Conservation (phyloP, 2,329 filamentous ascomycete genomes). For the Paracamarosporium sp. region DNA sequence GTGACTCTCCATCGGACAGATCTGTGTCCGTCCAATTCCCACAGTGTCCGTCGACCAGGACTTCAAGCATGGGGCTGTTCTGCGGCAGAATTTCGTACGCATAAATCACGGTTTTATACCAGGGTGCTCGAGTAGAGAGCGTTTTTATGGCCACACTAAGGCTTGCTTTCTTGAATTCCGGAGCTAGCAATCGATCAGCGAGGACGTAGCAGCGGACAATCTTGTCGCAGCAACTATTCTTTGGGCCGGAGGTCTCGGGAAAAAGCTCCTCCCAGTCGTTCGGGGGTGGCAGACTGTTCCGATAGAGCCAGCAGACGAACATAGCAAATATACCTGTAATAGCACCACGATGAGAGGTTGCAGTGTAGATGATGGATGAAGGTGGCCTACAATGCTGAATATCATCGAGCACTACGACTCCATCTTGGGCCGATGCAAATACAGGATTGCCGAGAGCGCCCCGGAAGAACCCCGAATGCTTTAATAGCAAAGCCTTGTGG, state of each 20-base stretch:
- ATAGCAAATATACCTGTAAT: background rate
- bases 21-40: background rate
- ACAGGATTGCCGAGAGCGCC: background rate
- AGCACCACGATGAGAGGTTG: too few relatives aligned
- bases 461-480: constrained; percentile 7
- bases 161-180: background rate
- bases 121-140: background rate
- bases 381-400: background rate
- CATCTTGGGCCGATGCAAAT: background rate
- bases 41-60: background rate
- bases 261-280: background rate
- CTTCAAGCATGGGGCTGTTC: background rate
- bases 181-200: background rate
- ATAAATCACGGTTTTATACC: background rate
- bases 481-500: constrained; percentile 1
- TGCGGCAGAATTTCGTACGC: background rate
- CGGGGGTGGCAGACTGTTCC: too few relatives aligned
- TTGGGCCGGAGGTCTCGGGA: too few relatives aligned
- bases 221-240: background rate
- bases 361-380: too few relatives aligned
- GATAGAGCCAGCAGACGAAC: background rate
- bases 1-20: background rate
- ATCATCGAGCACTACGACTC: background rate
- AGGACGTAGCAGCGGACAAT: background rate
- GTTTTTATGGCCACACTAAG: background rate